These are phyloP conservation scores for Diplodia corticola DNA, from an alignment of 2,329 filamentous ascomycete species.

Conservation along the genomic window DNA sequence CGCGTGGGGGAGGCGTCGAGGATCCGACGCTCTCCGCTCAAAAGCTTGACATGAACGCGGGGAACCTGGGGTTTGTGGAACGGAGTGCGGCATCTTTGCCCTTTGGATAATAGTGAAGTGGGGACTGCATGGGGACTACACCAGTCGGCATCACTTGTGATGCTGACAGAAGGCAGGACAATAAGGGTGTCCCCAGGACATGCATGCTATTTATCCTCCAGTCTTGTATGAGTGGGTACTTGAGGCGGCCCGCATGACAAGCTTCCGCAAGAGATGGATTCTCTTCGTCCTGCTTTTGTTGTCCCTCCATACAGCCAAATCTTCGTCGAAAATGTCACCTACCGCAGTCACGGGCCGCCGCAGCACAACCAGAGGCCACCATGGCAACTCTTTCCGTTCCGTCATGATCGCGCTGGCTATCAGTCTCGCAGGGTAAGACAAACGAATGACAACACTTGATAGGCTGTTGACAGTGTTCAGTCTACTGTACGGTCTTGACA, in stretches of 20 bases:
- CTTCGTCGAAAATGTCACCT: background rate
- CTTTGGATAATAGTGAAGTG: background rate
- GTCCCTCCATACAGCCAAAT: background rate
- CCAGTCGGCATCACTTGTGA: background rate
- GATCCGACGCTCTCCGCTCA: background rate
- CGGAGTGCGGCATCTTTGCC: background rate
- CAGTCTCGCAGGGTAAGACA: background rate
- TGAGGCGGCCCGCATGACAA: too few relatives aligned
- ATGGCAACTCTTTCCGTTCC: background rate
- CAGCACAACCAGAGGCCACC: background rate
- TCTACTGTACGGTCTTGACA: slow-evolving; percentile 13
- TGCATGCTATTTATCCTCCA: background rate
- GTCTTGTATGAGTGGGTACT: too few relatives aligned
- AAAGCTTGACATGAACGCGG: background rate
- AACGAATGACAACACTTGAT: background rate
- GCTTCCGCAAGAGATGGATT: too few relatives aligned
- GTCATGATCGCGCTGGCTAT: background rate
- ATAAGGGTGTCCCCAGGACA: background rate
- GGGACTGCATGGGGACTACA: background rate
- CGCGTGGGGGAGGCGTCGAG: background rate
- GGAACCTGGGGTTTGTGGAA: background rate
- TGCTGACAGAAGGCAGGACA: background rate
- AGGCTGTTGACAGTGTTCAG: background rate
- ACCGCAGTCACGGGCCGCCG: too few relatives aligned
- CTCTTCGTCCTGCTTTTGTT: background rate